Evolutionary conservation across 192 early-diverging fungal genomes (phyloP).

Genomic region (Jimgerdemannia lactiflua): DNA sequence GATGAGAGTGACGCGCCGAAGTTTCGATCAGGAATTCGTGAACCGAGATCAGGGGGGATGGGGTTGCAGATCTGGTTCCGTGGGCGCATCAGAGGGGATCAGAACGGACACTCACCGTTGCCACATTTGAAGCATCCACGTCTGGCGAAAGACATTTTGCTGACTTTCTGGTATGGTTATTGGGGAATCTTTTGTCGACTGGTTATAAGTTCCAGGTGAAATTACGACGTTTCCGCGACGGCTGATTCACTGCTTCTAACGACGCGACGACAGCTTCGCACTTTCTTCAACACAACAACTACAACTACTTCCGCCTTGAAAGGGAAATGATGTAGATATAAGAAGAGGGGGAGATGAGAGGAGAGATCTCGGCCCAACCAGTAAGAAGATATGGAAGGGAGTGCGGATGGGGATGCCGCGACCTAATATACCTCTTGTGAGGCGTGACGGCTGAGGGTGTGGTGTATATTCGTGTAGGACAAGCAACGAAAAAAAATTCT

Average conservation of each 20-base stretch:
- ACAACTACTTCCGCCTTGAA: background rate
- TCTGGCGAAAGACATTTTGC: slow-evolving; percentile 35
- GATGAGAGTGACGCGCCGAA: background rate
- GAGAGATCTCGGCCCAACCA: background rate
- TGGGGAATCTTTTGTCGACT: background rate
- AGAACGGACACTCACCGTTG: slow-evolving; percentile 33
- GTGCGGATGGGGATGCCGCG: background rate
- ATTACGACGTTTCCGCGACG: background rate
- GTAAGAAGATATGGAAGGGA: background rate
- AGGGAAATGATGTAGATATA: background rate
- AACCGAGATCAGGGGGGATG: background rate
- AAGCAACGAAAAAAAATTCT: no score
- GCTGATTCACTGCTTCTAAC: background rate
- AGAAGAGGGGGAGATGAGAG: background rate
- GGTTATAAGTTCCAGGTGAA: background rate
- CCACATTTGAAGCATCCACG: slow-evolving; percentile 57
- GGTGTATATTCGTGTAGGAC: no score
- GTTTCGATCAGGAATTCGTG: background rate
- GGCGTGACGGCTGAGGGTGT: no score
- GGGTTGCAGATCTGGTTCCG: background rate
- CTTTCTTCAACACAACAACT: background rate
- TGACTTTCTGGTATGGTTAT: background rate
- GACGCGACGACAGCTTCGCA: background rate
- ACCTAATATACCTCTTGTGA: no score
- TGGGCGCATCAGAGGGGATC: background rate